Conservation (phyloP, 2,329 filamentous ascomycete species). For the Aspergillus tubingensis region DNA sequence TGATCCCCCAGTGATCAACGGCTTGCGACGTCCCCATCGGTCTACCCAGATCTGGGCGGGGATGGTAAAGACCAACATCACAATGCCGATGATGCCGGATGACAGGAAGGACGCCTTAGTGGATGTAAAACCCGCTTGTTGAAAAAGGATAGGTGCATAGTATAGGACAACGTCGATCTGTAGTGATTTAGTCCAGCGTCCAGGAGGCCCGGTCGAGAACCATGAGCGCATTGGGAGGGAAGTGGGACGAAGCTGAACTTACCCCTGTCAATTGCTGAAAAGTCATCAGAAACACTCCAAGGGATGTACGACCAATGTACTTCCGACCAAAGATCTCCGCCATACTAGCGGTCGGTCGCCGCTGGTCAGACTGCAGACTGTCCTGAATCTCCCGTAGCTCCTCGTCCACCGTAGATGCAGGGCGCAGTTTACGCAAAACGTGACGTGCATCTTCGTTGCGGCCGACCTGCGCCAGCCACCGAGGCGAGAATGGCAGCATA, state of each 20-base stretch:
- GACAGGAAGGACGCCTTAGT: conserved; percentile 28
- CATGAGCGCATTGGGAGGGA: neutral
- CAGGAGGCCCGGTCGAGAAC: no score
- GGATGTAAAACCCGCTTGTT: conserved; percentile 29
- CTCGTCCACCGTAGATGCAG: neutral
- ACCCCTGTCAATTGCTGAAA: conserved; percentile 21
- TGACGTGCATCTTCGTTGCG: conserved; percentile 11
- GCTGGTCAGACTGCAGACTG: conserved; percentile 19
- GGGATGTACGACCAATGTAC: conserved; percentile 14
- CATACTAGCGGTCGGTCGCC: conserved; percentile 12
- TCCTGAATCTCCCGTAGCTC: conserved; percentile 22
- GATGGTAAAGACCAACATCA: conserved; percentile 33
- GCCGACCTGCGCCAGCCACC: conserved; percentile 15
- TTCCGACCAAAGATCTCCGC: conserved; percentile 16
- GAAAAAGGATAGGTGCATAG: conserved; percentile 34
- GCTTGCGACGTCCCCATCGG: conserved; percentile 30
- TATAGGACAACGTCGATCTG: conserved; percentile 27
- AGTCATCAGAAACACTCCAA: conserved; percentile 18
- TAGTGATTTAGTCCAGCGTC: no score
- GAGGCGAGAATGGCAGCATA: conserved; percentile 17
- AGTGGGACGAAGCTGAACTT: neutral
- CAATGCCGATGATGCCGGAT: conserved; percentile 32
- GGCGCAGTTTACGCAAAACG: conserved; percentile 6
- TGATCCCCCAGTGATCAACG: conserved; percentile 29
- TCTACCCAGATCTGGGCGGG: conserved; percentile 34